These are phyloP conservation scores for Austroboletus niveus DNA, from an alignment of 1,284 basidiomycete species.

Conservation along the genomic window DNA sequence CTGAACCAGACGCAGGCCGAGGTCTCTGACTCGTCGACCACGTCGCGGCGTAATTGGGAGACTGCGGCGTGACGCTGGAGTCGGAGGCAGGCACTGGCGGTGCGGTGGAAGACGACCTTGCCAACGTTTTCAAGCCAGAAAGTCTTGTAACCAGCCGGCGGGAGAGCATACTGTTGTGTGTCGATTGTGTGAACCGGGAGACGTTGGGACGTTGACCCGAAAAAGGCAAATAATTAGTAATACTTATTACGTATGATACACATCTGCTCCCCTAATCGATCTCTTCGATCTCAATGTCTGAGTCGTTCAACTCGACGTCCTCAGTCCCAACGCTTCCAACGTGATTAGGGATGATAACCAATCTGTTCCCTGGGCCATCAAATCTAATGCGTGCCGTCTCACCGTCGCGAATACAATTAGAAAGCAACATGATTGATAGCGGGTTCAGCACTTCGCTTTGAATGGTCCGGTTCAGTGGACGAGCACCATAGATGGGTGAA, in stretches of 20 bases:
- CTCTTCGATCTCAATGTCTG: constrained; percentile 71
- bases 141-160: constrained; percentile 36
- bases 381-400: constrained; percentile 78
- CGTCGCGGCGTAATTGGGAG: constrained; percentile 74
- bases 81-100: constrained; percentile 35
- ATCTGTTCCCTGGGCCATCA: constrained; percentile 80
- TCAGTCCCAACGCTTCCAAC: constrained; percentile 57
- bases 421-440: constrained; percentile 83
- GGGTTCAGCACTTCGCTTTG: constrained; percentile 94
- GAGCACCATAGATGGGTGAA: constrained; percentile 83
- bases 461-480: constrained; percentile 90
- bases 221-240: constrained; percentile 16
- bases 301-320: constrained; percentile 45
- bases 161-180: constrained; percentile 35
- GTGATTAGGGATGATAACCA: constrained; percentile 87
- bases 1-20: constrained; percentile 53
- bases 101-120: constrained; percentile 36
- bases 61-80: constrained; percentile 50
- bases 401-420: constrained; percentile 80
- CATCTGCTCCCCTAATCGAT: constrained; percentile 55
- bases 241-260: not conserved
- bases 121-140: constrained; percentile 24
- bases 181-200: constrained; percentile 2
- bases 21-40: constrained; percentile 77
- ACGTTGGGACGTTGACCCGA: not conserved